These are phyloP conservation scores for Agaricus sinodeliciosus DNA, from an alignment of 768 basidiomycete genomes.

Conservation along the genomic window DNA sequence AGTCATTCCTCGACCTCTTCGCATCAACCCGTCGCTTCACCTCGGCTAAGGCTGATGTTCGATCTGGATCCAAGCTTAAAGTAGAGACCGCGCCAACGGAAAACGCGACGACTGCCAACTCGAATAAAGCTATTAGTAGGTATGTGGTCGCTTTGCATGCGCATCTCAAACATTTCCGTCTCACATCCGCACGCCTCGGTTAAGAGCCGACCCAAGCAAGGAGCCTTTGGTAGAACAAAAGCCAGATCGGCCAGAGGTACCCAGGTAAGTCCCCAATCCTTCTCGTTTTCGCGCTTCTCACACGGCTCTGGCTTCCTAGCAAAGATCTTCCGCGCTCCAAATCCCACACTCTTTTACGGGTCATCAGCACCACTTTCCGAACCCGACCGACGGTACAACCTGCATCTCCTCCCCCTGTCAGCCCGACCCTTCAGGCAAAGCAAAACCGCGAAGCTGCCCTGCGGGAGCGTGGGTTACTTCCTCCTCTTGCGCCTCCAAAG, in stretches of 20 bases:
- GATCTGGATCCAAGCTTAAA: slow-evolving; percentile 8
- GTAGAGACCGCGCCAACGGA: neutral
- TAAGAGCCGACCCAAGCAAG: slow-evolving; percentile 1
- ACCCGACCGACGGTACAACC: neutral
- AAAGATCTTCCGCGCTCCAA: slow-evolving; percentile 11
- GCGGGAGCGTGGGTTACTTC: slow-evolving; percentile 52
- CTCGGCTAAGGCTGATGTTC: neutral
- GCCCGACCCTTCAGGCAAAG: slow-evolving; percentile 21
- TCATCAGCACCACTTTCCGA: slow-evolving; percentile 14
- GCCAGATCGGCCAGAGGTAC: slow-evolving; percentile 12
- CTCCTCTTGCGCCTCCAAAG: slow-evolving; percentile 36
- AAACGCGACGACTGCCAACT: neutral
- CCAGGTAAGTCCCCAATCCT: slow-evolving; percentile 8
- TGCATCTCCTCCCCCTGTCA: slow-evolving; percentile 14
- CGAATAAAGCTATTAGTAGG: neutral
- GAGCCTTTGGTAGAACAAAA: neutral
- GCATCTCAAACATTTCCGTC: slow-evolving; percentile 3
- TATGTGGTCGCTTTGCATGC: neutral
- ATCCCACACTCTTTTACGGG: slow-evolving; percentile 12
- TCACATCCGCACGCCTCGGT: neutral
- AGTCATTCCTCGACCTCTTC: slow-evolving; percentile 8
- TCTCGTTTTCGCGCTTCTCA: slow-evolving; percentile 3
- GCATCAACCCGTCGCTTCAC: neutral
- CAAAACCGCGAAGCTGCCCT: slow-evolving; percentile 49
- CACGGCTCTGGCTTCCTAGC: neutral